Conservation (phyloP, 805 yeast genomes). For the Candida sonorensis region DNA sequence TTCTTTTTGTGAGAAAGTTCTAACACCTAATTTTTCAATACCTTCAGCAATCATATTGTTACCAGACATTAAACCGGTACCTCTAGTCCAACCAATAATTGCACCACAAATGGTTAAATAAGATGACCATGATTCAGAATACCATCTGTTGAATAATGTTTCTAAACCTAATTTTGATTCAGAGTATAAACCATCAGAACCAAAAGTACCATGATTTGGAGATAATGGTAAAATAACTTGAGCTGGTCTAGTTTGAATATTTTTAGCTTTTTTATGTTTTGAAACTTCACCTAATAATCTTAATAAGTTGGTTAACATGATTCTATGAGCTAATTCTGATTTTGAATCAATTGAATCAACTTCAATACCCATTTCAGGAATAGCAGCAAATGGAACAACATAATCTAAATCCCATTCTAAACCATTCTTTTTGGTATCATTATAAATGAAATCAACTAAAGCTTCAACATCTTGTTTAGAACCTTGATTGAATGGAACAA, state of each 20-base stretch:
- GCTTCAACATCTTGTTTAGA: conserved; percentile 90
- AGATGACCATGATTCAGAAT: conserved; percentile 93
- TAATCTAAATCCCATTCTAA: conserved; percentile 97
- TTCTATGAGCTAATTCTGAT: conserved; percentile 97
- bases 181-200: conserved; percentile 96
- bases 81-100: conserved; percentile 99
- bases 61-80: conserved; percentile 97
- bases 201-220: conserved; percentile 98
- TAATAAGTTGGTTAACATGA: conserved; percentile 93
- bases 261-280: conserved; percentile 67
- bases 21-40: conserved; percentile 89
- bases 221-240: conserved; percentile 95
- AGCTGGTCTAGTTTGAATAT: conserved; percentile 93
- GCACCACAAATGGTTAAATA: conserved; percentile 98
- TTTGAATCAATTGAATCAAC: conserved; percentile 87
- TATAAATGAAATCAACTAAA: conserved; percentile 78
- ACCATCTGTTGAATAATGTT: conserved; percentile 97
- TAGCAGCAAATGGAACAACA: conserved; percentile 96
- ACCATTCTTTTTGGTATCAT: conserved; percentile 78
- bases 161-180: conserved; percentile 95
- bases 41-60: conserved; percentile 98
- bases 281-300: conserved; percentile 90
- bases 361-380: conserved; percentile 98
- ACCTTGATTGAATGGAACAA: conserved; percentile 99
- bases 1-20: conserved; percentile 97